A percentile compares a stretch with the other conserved stretches of the same genome.
These are phyloP conservation scores for Heliosperma pusillum DNA, from an alignment of 148 eudicot species.

Conservation along the genomic window DNA sequence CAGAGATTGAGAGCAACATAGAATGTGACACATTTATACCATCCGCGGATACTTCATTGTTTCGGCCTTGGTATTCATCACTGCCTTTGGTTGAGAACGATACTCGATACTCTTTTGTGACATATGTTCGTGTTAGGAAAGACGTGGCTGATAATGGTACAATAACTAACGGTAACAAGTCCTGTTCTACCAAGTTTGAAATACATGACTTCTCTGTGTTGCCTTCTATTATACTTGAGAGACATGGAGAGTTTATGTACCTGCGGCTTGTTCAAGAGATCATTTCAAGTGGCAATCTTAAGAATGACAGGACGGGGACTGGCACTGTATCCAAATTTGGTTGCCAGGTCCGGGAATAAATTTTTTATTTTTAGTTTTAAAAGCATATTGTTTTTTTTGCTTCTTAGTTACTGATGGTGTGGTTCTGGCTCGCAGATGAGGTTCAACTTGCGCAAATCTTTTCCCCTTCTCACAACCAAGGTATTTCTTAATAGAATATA, in stretches of 20 bases:
- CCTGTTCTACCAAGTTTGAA: slow-evolving; percentile 40
- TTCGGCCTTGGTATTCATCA: slow-evolving; percentile 84
- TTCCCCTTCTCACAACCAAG: slow-evolving; percentile 78
- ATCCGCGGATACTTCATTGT: slow-evolving; percentile 50
- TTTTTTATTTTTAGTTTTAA: slow-evolving; percentile 7
- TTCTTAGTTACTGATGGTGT: slow-evolving; percentile 6
- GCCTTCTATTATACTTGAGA: slow-evolving; percentile 65
- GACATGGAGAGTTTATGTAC: slow-evolving; percentile 78
- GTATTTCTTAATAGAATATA: no score
- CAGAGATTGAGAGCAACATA: slow-evolving; percentile 63
- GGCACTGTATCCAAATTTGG: slow-evolving; percentile 91
- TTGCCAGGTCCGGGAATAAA: slow-evolving; percentile 62
- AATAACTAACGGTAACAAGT: slow-evolving; percentile 32
- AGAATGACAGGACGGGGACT: slow-evolving; percentile 87
- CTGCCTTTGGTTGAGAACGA: slow-evolving; percentile 61
- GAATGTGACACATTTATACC: slow-evolving; percentile 96
- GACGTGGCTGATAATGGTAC: slow-evolving; percentile 27
- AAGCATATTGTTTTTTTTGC: not conserved
- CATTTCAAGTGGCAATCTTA: slow-evolving; percentile 55
- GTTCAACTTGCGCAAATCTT: slow-evolving; percentile 15
- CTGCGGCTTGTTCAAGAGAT: slow-evolving; percentile 66
- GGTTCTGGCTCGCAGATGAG: slow-evolving; percentile 3
- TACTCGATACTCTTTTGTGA: slow-evolving; percentile 58
- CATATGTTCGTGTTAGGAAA: slow-evolving; percentile 79
- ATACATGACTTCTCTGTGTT: slow-evolving; percentile 59